Percentiles rank a stretch among this genome's conserved stretches.
These are phyloP conservation scores for Coffea humblotiana DNA, from an alignment of 305 asterid species.

Conservation along the genomic window DNA sequence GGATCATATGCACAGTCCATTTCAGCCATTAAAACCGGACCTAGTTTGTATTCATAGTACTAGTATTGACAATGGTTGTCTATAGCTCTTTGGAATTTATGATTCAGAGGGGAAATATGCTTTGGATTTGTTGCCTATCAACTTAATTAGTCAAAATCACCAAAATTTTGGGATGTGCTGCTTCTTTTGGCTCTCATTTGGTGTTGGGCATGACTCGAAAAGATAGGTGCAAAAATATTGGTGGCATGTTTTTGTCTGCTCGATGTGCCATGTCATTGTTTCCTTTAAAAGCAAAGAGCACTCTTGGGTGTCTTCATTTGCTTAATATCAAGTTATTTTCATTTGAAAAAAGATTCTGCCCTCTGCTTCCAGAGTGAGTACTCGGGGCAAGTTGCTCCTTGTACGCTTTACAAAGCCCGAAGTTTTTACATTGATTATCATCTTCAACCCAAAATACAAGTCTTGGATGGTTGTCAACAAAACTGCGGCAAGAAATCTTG, in stretches of 20 bases:
- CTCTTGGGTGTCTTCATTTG: neutral
- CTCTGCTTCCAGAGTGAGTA: neutral
- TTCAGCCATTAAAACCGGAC: neutral
- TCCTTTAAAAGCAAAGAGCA: neutral
- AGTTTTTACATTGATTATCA: neutral
- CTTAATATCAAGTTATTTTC: neutral
- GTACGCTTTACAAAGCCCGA: neutral
- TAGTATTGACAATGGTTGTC: neutral
- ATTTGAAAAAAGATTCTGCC: neutral
- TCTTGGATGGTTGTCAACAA: neutral
- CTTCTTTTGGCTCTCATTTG: neutral
- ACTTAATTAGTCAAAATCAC: neutral
- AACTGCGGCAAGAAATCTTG: neutral
- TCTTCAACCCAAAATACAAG: neutral
- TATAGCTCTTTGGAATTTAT: neutral
- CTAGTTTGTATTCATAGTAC: neutral
- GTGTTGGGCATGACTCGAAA: neutral
- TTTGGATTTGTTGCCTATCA: neutral
- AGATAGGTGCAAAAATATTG: neutral
- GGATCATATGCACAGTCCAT: slow-evolving; percentile 9
- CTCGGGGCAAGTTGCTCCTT: neutral
- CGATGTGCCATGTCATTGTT: neutral
- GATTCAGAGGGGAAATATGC: neutral
- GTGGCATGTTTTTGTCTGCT: neutral
- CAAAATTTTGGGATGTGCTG: neutral